These are phyloP conservation scores for Solidago caesia DNA, from an alignment of 129 eudicot species.

Conservation along the genomic window DNA sequence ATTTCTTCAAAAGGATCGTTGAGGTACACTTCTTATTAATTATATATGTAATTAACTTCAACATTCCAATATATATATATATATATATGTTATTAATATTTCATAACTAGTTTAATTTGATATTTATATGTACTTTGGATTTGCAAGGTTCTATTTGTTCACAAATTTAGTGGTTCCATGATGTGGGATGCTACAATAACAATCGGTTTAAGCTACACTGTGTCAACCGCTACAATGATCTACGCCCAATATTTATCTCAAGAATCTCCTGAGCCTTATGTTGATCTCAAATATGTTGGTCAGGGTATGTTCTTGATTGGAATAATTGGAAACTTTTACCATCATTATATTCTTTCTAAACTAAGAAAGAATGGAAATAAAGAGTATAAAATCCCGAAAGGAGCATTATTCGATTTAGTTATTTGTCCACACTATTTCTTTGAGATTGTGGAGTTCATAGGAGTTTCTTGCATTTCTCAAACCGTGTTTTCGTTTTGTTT, in stretches of 20 bases:
- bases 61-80: no score
- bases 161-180: constrained; percentile 53
- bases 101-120: background rate
- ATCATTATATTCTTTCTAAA: constrained; percentile 54
- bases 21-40: background rate
- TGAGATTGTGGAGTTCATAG: constrained; percentile 56
- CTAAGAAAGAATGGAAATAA: constrained; percentile 40
- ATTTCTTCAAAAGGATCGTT: constrained; percentile 22
- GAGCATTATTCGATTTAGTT: constrained; percentile 60
- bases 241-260: constrained; percentile 42
- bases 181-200: constrained; percentile 29
- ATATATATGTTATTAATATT: background rate
- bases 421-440: constrained; percentile 72
- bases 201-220: constrained; percentile 37
- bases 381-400: constrained; percentile 57
- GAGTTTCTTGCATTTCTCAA: constrained; percentile 56
- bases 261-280: constrained; percentile 27
- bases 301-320: constrained; percentile 40
- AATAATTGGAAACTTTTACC: constrained; percentile 50
- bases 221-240: constrained; percentile 36
- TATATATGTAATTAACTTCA: no score
- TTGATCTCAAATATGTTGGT: constrained; percentile 45
- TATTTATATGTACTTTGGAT: background rate
- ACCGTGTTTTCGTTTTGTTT: constrained; percentile 33
- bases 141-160: constrained; percentile 45